phyloP scores from a whole-genome alignment of 108 stramenopile genomes.

The Cyclotella choctawhatcheeana region DNA sequence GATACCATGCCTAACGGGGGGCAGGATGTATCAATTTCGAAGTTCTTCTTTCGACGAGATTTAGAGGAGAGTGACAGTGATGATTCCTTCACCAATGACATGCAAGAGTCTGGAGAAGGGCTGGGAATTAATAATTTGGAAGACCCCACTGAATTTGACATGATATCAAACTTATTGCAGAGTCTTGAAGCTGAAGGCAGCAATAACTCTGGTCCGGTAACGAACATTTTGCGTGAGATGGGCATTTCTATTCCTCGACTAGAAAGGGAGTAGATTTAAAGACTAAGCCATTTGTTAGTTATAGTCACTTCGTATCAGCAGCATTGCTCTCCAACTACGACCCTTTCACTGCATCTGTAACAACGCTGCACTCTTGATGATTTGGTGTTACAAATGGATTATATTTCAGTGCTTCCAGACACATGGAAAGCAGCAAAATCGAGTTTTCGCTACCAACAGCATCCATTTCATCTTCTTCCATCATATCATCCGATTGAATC shows the following conservation, averaged over 20 bases:
- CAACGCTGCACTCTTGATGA: background rate
- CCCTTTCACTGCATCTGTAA: too few species aligned
- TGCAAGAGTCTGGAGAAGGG: background rate
- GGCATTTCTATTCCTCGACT: conserved; percentile 46
- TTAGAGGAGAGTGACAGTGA: conserved; percentile 41
- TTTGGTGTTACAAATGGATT: conserved; percentile 4
- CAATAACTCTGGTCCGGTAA: conserved; percentile 58
- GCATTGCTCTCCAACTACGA: too few species aligned
- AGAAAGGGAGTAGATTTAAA: background rate
- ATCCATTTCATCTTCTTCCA: too few species aligned
- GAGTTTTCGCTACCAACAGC: too few species aligned
- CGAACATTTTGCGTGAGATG: conserved; percentile 71
- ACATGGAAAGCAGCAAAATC: conserved; percentile 14
- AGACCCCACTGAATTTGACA: conserved; percentile 25
- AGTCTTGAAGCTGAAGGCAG: conserved; percentile 68
- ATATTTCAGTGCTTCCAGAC: conserved; percentile 23
- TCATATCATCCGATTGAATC: background rate
- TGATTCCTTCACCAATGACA: conserved; percentile 20
- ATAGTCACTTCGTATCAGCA: background rate
- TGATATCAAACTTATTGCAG: conserved; percentile 64
- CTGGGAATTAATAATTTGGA: conserved; percentile 14
- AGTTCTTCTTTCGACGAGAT: conserved; percentile 50
- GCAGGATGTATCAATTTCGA: conserved; percentile 37
- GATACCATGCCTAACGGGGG: conserved; percentile 14
- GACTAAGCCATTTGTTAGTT: background rate